A percentile compares a stretch with the other conserved stretches of the same genome.
Evolutionary conservation across 306 rosid species (phyloP).

Genomic region (Cucurbita ficifolia): DNA sequence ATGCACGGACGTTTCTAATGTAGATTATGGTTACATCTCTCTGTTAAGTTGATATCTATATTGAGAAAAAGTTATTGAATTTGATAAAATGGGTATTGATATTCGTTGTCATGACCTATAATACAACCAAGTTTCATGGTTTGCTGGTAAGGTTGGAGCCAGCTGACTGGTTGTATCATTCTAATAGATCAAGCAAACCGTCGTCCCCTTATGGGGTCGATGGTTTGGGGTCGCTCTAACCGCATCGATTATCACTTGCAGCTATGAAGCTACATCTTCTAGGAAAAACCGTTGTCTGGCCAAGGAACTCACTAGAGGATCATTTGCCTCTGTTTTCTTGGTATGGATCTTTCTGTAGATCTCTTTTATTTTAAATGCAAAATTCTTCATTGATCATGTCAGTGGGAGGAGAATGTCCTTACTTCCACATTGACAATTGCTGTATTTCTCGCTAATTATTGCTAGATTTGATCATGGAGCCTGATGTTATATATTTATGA

Average conservation of each 20-base stretch:
- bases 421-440: background rate
- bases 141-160: background rate
- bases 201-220: background rate
- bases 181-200: background rate
- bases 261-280: conserved; percentile 66
- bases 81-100: background rate
- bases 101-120: background rate
- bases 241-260: background rate
- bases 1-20: background rate
- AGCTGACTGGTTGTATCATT: background rate
- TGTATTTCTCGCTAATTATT: background rate
- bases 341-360: background rate
- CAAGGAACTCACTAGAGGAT: conserved; percentile 71
- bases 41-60: background rate
- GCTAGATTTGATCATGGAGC: background rate
- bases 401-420: background rate
- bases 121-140: background rate
- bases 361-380: background rate
- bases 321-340: conserved; percentile 48
- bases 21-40: background rate
- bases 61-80: background rate
- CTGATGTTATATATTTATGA: background rate
- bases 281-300: conserved; percentile 65
- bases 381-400: background rate
- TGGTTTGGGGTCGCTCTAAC: background rate